Evolutionary conservation across 148 eudicot genomes (phyloP).

Genomic region (Talinum fruticosum): DNA sequence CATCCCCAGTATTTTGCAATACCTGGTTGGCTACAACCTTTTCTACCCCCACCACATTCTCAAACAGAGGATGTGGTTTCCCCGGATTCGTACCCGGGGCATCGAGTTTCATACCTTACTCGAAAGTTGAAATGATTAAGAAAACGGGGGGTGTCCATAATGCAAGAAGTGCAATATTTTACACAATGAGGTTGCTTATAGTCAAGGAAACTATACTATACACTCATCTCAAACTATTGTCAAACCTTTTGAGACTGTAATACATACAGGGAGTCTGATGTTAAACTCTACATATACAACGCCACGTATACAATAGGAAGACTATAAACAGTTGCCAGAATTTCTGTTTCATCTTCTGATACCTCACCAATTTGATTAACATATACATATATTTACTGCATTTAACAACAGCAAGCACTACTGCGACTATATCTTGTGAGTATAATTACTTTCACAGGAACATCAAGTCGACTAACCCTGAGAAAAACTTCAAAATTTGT

Average conservation of each 20-base stretch:
- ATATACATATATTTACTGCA: not conserved
- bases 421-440: not conserved
- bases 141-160: not conserved
- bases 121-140: too few species aligned
- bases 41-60: too few species aligned
- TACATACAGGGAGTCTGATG: not conserved
- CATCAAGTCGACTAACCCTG: not conserved
- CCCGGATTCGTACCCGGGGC: too few species aligned
- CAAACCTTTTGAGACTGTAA: conserved; percentile 10
- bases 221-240: conserved; percentile 4
- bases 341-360: not conserved
- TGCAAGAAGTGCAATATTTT: not conserved
- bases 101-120: not conserved
- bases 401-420: conserved; percentile 8
- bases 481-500: not conserved
- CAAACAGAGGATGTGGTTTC: too few species aligned
- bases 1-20: too few species aligned
- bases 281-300: not conserved
- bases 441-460: not conserved
- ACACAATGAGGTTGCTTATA: not conserved
- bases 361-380: not conserved
- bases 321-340: not conserved
- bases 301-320: not conserved
- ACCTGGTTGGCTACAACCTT: too few species aligned
- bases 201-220: not conserved